These are phyloP conservation scores for Bromus sterilis DNA, from an alignment of 176 grass and related monocot genomes.

Conservation along the genomic window DNA sequence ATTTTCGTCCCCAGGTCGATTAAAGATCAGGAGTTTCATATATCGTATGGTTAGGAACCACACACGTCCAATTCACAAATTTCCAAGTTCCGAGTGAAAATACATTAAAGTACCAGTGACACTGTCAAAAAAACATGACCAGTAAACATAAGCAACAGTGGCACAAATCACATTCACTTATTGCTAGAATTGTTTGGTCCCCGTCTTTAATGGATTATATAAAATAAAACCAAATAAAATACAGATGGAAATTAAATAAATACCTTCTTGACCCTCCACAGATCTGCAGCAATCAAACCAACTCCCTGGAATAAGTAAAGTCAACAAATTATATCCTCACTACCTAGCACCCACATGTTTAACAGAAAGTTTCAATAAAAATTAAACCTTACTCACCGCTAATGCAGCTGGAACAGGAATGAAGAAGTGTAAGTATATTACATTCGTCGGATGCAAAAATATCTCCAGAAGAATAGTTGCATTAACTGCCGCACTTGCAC, in stretches of 20 bases:
- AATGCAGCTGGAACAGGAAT: slow-evolving; percentile 73
- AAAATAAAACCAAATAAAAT: slow-evolving; percentile 5
- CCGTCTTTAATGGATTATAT: too few relatives aligned
- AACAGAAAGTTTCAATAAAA: background rate
- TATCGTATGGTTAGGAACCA: background rate
- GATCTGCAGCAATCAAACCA: slow-evolving; percentile 45
- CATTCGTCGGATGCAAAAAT: slow-evolving; percentile 61
- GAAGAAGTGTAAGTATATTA: slow-evolving; percentile 63
- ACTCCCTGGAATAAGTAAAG: slow-evolving; percentile 53
- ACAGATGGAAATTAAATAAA: background rate
- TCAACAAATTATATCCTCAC: background rate
- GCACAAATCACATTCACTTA: background rate
- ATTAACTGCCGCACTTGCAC: slow-evolving; percentile 90
- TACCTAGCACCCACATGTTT: background rate
- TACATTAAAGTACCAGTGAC: background rate
- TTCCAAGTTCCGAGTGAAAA: background rate
- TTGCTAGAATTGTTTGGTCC: background rate
- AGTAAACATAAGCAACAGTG: background rate
- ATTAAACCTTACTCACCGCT: slow-evolving; percentile 38
- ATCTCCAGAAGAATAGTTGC: slow-evolving; percentile 71
- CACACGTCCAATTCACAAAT: background rate
- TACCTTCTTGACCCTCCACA: slow-evolving; percentile 64
- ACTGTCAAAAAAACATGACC: background rate
- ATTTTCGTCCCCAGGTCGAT: background rate
- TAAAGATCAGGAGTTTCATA: background rate